These are phyloP conservation scores for Vachellia pachyceras DNA, from an alignment of 306 rosid species.

Conservation along the genomic window DNA sequence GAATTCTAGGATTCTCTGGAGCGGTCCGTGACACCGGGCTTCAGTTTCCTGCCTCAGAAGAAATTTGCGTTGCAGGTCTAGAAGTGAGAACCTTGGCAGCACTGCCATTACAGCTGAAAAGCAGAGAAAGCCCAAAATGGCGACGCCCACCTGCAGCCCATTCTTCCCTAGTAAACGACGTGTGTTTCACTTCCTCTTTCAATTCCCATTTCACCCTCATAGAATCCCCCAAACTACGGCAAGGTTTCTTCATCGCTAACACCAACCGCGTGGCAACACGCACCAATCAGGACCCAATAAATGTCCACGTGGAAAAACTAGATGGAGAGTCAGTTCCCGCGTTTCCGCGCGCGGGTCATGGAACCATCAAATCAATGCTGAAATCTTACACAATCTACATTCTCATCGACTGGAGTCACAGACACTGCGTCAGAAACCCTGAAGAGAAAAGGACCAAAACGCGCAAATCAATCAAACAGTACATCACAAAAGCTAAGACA, in stretches of 20 bases:
- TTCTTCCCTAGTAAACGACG: neutral
- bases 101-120: neutral
- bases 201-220: neutral
- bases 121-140: neutral
- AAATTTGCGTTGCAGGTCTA: neutral
- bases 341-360: neutral
- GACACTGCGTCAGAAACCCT: neutral
- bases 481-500: neutral
- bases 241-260: neutral
- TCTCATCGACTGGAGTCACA: conserved; percentile 13
- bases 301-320: neutral
- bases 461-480: neutral
- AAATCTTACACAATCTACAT: neutral
- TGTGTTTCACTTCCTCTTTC: neutral
- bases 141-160: neutral
- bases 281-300: no score
- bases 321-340: neutral
- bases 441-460: neutral
- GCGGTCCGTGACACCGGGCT: no score
- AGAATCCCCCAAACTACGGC: neutral
- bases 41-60: neutral
- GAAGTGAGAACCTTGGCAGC: neutral
- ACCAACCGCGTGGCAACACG: neutral
- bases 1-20: no score
- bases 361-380: neutral